phyloP scores from a whole-genome alignment of 2,329 filamentous ascomycete species.

The Diaporthe citri region DNA sequence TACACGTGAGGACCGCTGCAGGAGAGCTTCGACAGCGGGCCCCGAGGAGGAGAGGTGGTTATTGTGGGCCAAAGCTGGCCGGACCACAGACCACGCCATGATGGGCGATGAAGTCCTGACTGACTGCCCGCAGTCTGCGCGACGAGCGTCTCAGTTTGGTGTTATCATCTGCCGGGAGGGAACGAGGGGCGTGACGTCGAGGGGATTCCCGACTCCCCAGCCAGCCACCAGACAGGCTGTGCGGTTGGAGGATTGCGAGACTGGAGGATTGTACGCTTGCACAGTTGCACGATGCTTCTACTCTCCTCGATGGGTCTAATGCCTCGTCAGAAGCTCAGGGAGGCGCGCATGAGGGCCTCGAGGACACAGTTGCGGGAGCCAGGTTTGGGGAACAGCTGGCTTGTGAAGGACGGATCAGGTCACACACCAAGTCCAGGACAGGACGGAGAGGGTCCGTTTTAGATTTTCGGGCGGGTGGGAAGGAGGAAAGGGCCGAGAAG shows the following conservation, averaged over 20 bases:
- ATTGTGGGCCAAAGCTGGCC: constrained; percentile 43
- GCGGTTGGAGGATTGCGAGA: background rate
- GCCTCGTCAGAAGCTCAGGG: constrained; percentile 2
- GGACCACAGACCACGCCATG: constrained; percentile 43
- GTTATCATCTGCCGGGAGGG: constrained; percentile 33
- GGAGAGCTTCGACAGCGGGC: constrained; percentile 39
- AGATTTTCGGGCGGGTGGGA: constrained; percentile 29
- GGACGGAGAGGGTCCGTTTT: constrained; percentile 3
- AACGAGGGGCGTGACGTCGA: background rate
- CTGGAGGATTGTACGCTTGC: background rate
- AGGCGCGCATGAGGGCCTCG: background rate
- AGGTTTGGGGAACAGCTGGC: constrained; percentile 4
- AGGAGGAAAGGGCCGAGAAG: constrained; percentile 37
- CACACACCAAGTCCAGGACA: background rate
- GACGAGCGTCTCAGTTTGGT: constrained; percentile 27
- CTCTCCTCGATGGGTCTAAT: background rate
- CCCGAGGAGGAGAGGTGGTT: constrained; percentile 21
- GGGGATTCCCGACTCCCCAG: constrained; percentile 6
- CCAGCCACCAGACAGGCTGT: background rate
- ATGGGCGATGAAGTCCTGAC: background rate
- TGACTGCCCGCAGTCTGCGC: constrained; percentile 37
- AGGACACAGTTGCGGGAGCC: constrained; percentile 2
- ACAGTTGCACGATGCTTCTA: constrained; percentile 5
- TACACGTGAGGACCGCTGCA: constrained; percentile 39
- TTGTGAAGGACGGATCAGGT: constrained; percentile 21